Conservation (phyloP, 164 flowering plant species). For the Kingdonia uniflora region DNA sequence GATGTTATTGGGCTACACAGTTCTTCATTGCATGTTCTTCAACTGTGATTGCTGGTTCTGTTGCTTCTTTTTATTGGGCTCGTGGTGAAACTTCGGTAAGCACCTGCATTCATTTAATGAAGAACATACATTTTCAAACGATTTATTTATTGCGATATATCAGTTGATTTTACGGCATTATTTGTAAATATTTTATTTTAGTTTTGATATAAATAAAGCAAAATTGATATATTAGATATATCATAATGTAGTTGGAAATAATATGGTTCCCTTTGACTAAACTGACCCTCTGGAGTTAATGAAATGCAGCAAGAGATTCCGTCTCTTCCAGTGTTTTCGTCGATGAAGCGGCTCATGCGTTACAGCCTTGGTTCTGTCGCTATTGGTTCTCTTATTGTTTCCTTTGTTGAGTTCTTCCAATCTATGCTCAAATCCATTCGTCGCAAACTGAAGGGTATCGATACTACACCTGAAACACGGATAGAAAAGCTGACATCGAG, state of each 20-base stretch:
- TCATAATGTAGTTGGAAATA: no score
- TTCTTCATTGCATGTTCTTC: constrained; percentile 81
- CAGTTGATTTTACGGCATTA: no score
- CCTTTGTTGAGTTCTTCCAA: constrained; percentile 68
- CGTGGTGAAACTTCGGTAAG: constrained; percentile 78
- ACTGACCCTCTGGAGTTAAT: constrained; percentile 1
- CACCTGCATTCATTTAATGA: no score
- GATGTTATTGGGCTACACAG: constrained; percentile 93
- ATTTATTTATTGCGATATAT: no score
- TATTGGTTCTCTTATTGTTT: constrained; percentile 74
- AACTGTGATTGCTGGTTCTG: constrained; percentile 96
- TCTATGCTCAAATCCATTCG: constrained; percentile 78
- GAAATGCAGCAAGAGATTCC: constrained; percentile 57
- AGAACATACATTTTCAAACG: no score
- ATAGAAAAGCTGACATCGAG: constrained; percentile 40
- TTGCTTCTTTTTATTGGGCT: constrained; percentile 98
- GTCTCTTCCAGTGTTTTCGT: constrained; percentile 86
- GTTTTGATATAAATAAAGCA: no score
- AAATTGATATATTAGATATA: no score
- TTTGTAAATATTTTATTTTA: no score
- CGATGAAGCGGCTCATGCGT: constrained; percentile 79
- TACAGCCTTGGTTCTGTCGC: constrained; percentile 93
- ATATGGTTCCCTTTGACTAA: no score
- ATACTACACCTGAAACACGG: constrained; percentile 38
- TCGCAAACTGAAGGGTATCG: constrained; percentile 52